phyloP scores from a whole-genome alignment of 768 basidiomycete genomes.

The Inosperma sp. region DNA sequence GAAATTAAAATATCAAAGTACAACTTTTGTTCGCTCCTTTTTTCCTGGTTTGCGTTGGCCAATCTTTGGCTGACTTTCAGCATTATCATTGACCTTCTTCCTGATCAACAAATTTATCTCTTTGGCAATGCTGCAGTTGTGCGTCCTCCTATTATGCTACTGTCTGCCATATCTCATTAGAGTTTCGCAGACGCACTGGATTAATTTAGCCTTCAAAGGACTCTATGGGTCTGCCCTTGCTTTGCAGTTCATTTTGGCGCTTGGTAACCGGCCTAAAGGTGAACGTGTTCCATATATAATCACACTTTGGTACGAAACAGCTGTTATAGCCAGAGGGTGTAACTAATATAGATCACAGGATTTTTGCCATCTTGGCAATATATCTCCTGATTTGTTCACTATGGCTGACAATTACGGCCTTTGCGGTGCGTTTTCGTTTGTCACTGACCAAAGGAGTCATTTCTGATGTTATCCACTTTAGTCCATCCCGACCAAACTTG shows the following conservation, averaged over 20 bases:
- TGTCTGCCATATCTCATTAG: conserved; percentile 1
- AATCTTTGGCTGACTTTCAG: conserved; percentile 95
- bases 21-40: conserved; percentile 77
- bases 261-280: conserved; percentile 84
- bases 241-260: conserved; percentile 60
- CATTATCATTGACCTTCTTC: conserved; percentile 88
- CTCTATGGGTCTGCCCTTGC: conserved; percentile 81
- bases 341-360: conserved; percentile 39
- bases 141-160: conserved; percentile 25
- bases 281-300: conserved; percentile 67
- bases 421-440: conserved; percentile 46
- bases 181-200: conserved; percentile 71
- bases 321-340: background rate
- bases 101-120: conserved; percentile 45
- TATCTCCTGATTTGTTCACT: conserved; percentile 88
- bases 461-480: background rate
- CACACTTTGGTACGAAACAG: conserved; percentile 60
- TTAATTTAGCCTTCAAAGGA: conserved; percentile 81
- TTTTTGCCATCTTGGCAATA: conserved; percentile 76
- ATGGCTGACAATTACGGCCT: conserved; percentile 76
- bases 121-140: conserved; percentile 74
- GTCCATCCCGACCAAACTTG: conserved; percentile 46
- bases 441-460: background rate
- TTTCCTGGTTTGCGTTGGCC: conserved; percentile 91
- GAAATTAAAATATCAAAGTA: conserved; percentile 45